Evolutionary conservation across 140 eudicot species (phyloP).

Genomic region (Ambrosia hybrid): DNA sequence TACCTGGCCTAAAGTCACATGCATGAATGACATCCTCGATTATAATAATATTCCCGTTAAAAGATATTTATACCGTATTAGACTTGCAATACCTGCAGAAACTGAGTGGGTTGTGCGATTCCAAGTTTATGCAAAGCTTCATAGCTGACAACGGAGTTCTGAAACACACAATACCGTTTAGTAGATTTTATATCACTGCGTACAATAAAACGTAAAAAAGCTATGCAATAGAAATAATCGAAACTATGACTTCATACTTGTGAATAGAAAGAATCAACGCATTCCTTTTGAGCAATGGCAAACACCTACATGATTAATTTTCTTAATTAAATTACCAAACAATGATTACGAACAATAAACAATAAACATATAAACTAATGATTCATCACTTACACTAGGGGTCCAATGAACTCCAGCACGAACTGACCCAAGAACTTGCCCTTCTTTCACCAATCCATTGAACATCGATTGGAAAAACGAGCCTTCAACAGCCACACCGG

Average conservation of each 20-base stretch:
- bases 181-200: background rate
- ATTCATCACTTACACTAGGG: conserved; percentile 62
- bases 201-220: no score
- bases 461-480: conserved; percentile 94
- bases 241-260: conserved; percentile 56
- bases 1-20: conserved; percentile 75
- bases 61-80: conserved; percentile 5
- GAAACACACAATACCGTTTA: conserved; percentile 25
- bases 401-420: conserved; percentile 99
- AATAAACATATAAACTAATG: background rate
- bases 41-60: no score
- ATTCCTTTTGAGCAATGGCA: conserved; percentile 93
- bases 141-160: conserved; percentile 93
- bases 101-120: conserved; percentile 85
- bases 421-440: conserved; percentile 88
- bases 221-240: no score
- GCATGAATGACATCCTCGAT: conserved; percentile 26
- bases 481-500: conserved; percentile 90
- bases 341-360: background rate
- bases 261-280: conserved; percentile 87
- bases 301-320: conserved; percentile 64
- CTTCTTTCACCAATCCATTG: conserved; percentile 87
- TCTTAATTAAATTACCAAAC: conserved; percentile 7
- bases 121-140: conserved; percentile 89
- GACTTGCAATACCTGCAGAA: conserved; percentile 71